A percentile compares a stretch with the other conserved stretches of the same genome.
These are phyloP conservation scores for Anthoceros angustus DNA, from an alignment of 225 moss, liverwort and hornwort species.

Conservation along the genomic window DNA sequence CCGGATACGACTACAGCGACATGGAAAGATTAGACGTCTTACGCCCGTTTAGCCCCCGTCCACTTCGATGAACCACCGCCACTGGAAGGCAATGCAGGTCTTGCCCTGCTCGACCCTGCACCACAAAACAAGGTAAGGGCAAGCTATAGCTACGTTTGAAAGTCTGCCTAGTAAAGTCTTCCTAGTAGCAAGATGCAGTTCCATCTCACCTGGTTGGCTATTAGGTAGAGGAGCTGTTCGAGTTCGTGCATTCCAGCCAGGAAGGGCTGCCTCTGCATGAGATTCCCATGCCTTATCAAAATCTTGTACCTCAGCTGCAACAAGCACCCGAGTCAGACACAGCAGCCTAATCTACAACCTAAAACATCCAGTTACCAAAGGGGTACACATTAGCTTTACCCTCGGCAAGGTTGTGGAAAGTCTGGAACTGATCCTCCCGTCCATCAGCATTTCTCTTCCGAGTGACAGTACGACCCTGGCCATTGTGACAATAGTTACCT, in stretches of 20 bases:
- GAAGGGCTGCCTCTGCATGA: conserved; percentile 19
- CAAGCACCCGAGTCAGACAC: background rate
- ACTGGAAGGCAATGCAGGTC: background rate
- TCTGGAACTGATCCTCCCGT: conserved; percentile 18
- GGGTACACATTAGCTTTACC: conserved; percentile 9
- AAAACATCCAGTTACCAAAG: background rate
- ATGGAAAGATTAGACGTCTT: background rate
- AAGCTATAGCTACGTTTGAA: background rate
- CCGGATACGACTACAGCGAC: background rate
- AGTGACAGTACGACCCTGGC: conserved; percentile 21
- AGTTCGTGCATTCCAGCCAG: conserved; percentile 12
- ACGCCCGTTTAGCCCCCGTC: background rate
- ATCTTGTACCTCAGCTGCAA: conserved; percentile 20
- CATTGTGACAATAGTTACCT: background rate
- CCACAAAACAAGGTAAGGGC: background rate
- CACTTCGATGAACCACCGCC: background rate
- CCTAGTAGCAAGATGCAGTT: background rate
- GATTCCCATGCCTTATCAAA: conserved; percentile 29
- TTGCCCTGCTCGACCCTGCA: background rate
- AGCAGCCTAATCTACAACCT: background rate
- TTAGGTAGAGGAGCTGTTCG: background rate
- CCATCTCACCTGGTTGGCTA: background rate
- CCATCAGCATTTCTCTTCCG: conserved; percentile 37
- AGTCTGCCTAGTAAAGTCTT: no score
- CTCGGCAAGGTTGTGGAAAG: conserved; percentile 22